Base-by-base conservation (phyloP, 345 rosid species). In the Eucalyptus cloeziana region DNA sequence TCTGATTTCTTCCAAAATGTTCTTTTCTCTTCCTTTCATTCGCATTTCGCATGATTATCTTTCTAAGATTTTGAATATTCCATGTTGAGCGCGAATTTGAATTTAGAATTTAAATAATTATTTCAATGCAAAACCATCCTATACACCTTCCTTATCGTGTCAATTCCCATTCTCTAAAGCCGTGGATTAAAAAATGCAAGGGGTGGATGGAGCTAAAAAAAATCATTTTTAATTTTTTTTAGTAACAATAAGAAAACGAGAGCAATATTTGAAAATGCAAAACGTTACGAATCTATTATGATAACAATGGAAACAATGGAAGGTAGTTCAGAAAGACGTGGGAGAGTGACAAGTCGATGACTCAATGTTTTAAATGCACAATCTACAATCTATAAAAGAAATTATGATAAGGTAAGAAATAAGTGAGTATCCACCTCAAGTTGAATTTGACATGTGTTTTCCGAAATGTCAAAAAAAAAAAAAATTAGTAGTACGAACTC, bases 291-390 rank as follows among this genome's bases (percentile, higher is more conserved):
- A 67, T 67, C 43, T 31, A 16, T 64, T n/a, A 15, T 13, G 12
- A 67, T 31, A 8, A 31, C 9, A 16, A 67, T 31, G 43, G 12
- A 67, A 67, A 16, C 79, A 4, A 67, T 67, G 11, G 22, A 31
- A 67, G 79, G 6, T 12, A 0, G 3, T 67, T 67, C 79, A 4
- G 31, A 30, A 64, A 4, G 76, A 7, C 1, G 16, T 30, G 0
- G 8, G 17, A 27, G 16, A 30, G 33, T 4, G 17, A 62, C 7
- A 1, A 30, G 33, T 30, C 17, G 8, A 62, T 13, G 33, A 30
- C 71, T 27, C 19, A 0, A 0, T 62, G 9, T 62, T 13, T 30
- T 30, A 62, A 62, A 62, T 0, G 33, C 71, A 62, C 5, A 30
- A 62, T 64, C 16, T 64, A 13, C 19, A 64, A 7, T 64, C 21